These are phyloP conservation scores for Microcyclospora tardicrescens DNA, from an alignment of 2,329 filamentous ascomycete species.

Conservation along the genomic window DNA sequence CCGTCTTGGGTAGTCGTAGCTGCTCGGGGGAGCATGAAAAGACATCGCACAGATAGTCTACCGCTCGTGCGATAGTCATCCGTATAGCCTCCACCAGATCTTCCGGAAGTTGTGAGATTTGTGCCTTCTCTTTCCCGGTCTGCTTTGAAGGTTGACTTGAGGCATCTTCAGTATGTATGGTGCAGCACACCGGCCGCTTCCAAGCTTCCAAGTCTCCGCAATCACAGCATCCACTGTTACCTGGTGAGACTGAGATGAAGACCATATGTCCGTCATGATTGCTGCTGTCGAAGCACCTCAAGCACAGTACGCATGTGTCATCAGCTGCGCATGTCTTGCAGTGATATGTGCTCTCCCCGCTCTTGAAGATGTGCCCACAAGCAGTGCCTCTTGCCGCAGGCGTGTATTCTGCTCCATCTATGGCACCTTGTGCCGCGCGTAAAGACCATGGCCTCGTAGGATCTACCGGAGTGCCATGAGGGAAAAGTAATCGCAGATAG, in stretches of 20 bases:
- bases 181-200: slow-evolving; percentile 76
- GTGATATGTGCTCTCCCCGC: slow-evolving; percentile 82
- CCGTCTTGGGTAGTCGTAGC: slow-evolving; percentile 70
- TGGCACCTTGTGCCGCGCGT: slow-evolving; percentile 75
- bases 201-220: slow-evolving; percentile 94
- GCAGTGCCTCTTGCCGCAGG: slow-evolving; percentile 82
- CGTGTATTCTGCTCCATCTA: slow-evolving; percentile 89
- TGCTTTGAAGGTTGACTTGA: slow-evolving; percentile 18
- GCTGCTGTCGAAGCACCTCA: slow-evolving; percentile 85
- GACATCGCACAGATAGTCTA: slow-evolving; percentile 96
- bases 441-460: slow-evolving; percentile 49
- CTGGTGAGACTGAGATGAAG: slow-evolving; percentile 71
- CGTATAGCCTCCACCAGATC: slow-evolving; percentile 67
- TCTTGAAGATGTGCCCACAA: slow-evolving; percentile 94
- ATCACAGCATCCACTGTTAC: slow-evolving; percentile 93
- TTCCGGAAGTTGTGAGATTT: slow-evolving; percentile 44
- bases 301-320: slow-evolving; percentile 90
- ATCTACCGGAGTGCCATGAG: slow-evolving; percentile 41
- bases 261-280: slow-evolving; percentile 92
- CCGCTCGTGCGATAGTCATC: slow-evolving; percentile 69
- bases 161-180: slow-evolving; percentile 61
- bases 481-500: slow-evolving; percentile 70
- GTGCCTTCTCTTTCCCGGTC: slow-evolving; percentile 37
- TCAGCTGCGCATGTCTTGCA: slow-evolving; percentile 92
- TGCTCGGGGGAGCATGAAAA: slow-evolving; percentile 97